Evolutionary conservation across 805 yeast genomes (phyloP), one percentile per base, ranked within the genome.

Genomic region (Candida awuae): DNA sequence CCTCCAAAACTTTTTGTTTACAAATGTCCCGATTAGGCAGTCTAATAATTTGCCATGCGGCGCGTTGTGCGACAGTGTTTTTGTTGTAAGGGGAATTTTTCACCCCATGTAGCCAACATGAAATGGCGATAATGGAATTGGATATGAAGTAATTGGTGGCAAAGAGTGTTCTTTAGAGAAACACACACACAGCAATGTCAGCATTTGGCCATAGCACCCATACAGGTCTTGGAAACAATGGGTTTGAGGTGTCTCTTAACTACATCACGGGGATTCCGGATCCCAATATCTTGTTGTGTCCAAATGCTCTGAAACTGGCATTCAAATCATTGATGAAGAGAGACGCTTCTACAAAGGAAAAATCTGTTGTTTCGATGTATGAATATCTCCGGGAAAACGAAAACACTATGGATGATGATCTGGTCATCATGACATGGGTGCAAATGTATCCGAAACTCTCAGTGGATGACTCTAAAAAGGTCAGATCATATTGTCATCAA

Each of bases 291-390:
- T 49, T 79, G 6, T 43, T 61, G 9, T 62, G 75, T 30, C 66
- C 80, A 2, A 46, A 61, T 13, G 62, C 64, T 9, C 57, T 82
- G 40, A 71, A 72, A 31, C 63, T 87, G 9, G 65, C 78, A n/a
- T 81, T 87, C 65, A 87, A 83, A 54, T 75, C 83, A 8, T 58
- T 88, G 35, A 55, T 81, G 55, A 88, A 87, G 58, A 75, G 82
- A 53, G 95, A 87, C 52, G 71, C 80, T 6, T 78, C 76, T n/a
- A 90, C 97, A 0, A 83, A 79, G 53, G 95, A 85, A 49, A 84
- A 80, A 54, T 86, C 92, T 1, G 63, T 86, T 19, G 54, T 48
- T 6, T 94, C 83, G 30, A 54, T 81, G 22, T 50, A 66, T 3
- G 50, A 56, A 4, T 52, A 60, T 22, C 45, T 73, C 3, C 54